Evolutionary conservation across 2,329 filamentous ascomycete species (phyloP), one percentile per base, ranked within the genome.

Genomic region (Fusarium heterosporum): DNA sequence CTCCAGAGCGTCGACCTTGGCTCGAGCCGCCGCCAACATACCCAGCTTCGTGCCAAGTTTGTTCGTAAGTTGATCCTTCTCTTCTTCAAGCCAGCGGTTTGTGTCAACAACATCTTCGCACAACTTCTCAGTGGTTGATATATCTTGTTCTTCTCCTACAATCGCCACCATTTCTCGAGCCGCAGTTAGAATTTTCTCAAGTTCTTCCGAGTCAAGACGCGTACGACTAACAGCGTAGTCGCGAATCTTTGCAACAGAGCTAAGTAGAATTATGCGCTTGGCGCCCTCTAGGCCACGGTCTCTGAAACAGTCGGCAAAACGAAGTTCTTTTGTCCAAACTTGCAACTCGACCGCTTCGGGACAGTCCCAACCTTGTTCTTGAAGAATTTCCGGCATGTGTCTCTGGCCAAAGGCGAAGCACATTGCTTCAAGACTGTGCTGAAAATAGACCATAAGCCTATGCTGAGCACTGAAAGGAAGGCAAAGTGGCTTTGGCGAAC

Each of bases 71-170:
- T 16, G 10, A 2, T 38, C 17, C 0, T 7, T 53, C 0, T 54
- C 17, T 0, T n/a, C n/a, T 1, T 14, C 19, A 8, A 61, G 29
- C 3, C 16, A 43, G 0, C 41, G 2, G 2, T 4, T 26, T 0
- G 19, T 28, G 2, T 10, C 8, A 1, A 8, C 0, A 2, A 17
- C 14, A 0, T 14, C 22, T 0, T 16, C 2, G 4, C 8, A 12
- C 0, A 61, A 4, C 2, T 14, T 36, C 0, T 38, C 19, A 5
- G 32, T 22, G 3, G 9, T 14, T 1, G 13, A 11, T 0, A 13
- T 4, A 2, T 26, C 22, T 0, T 2, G 1, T 4, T 28, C 7
- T 3, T 25, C 28, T 1, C 14, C 40, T 1, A 61, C 3, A 22
- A 41, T 1, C 0, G 3, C 36, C 1, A 28, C 34, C 3, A 61